These are phyloP conservation scores for Phytopythium cucurbitacearum DNA, from an alignment of 352 stramenopile species.

Conservation along the genomic window DNA sequence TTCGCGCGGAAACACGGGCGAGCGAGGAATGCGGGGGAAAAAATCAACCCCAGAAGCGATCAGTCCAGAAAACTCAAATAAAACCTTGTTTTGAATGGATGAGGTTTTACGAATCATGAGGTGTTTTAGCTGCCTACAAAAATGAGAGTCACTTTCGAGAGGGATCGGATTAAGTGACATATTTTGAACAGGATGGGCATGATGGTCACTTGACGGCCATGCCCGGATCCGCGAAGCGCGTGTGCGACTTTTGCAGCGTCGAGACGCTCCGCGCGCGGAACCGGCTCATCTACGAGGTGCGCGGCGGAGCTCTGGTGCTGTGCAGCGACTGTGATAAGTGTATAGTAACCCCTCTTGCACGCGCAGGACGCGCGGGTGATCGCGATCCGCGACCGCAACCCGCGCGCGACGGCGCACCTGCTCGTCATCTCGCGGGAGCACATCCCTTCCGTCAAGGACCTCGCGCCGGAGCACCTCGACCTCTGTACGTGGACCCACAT, in stretches of 20 bases:
- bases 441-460: conserved; percentile 46
- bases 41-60: not conserved
- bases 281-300: conserved; percentile 53
- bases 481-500: conserved; percentile 25
- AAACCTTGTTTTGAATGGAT: not conserved
- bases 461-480: conserved; percentile 30
- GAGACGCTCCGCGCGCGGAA: conserved; percentile 41
- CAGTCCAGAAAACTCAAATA: too few species aligned
- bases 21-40: not conserved
- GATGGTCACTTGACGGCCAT: too few species aligned
- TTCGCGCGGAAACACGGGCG: conserved; percentile 7
- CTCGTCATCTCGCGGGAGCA: conserved; percentile 64
- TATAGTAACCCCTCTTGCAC: not conserved
- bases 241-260: conserved; percentile 56
- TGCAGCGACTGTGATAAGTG: not conserved
- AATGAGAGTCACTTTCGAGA: not conserved
- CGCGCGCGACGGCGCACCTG: conserved; percentile 46
- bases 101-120: not conserved
- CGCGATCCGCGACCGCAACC: conserved; percentile 55
- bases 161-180: not conserved
- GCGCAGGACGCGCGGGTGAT: conserved; percentile 52
- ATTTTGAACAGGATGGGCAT: not conserved
- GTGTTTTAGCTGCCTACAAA: conserved; percentile 3
- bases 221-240: conserved; percentile 3
- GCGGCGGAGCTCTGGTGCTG: not conserved